These are phyloP conservation scores for Penicillium oxalicum DNA, from an alignment of 2,329 filamentous ascomycete genomes.

Conservation along the genomic window DNA sequence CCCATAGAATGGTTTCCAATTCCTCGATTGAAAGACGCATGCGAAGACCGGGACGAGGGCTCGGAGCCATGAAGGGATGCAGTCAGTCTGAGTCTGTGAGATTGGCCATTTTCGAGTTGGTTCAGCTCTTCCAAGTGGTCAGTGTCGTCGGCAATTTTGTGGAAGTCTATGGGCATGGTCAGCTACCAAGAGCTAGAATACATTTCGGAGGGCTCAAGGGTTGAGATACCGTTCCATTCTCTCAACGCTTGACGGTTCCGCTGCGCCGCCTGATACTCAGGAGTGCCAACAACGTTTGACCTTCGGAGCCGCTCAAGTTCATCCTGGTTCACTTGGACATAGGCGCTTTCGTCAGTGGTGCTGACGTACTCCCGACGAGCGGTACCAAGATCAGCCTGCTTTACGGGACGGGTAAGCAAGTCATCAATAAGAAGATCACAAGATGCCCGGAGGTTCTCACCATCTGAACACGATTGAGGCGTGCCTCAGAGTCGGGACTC, in stretches of 20 bases:
- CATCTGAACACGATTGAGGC: background rate
- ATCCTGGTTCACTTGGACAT: constrained; percentile 13
- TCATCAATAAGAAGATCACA: constrained; percentile 19
- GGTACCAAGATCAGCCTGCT: constrained; percentile 35
- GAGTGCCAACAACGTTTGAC: constrained; percentile 27
- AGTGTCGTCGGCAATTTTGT: constrained; percentile 26
- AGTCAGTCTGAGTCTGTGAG: constrained; percentile 29
- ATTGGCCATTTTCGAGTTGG: constrained; percentile 34
- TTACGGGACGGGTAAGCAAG: background rate
- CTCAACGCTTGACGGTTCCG: constrained; percentile 7
- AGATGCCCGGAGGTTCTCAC: constrained; percentile 16
- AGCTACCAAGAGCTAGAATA: constrained; percentile 5
- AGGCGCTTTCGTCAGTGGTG: constrained; percentile 21
- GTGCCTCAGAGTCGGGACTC: background rate
- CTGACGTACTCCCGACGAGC: constrained; percentile 34
- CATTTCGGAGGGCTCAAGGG: background rate
- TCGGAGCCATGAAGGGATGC: constrained; percentile 16
- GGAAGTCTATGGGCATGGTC: constrained; percentile 22
- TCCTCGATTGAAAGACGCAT: background rate
- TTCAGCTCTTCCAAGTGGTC: constrained; percentile 27
- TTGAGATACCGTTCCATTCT: constrained; percentile 30
- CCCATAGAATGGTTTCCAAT: background rate
- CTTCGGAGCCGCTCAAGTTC: constrained; percentile 24
- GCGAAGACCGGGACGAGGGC: constrained; percentile 9
- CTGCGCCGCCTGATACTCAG: constrained; percentile 11